These are phyloP conservation scores for Chalciporus pseudorubinellus DNA, from an alignment of 768 basidiomycete species.

Conservation along the genomic window DNA sequence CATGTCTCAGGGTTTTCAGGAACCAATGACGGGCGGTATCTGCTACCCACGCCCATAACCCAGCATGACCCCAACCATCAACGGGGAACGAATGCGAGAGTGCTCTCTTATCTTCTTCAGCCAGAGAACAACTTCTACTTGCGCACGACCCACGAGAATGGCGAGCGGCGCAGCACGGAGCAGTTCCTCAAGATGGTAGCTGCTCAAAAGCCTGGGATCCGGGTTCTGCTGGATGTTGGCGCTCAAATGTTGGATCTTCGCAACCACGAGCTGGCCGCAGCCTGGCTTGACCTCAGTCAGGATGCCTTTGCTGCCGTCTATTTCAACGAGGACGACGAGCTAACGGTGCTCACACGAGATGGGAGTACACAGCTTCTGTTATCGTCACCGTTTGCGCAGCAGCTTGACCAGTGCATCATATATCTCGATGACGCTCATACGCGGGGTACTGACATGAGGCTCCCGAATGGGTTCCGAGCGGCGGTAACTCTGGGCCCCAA, in stretches of 20 bases:
- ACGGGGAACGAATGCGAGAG: slow-evolving; percentile 44
- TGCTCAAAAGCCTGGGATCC: slow-evolving; percentile 34
- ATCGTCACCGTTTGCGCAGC: too few species aligned
- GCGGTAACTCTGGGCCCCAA: slow-evolving; percentile 53
- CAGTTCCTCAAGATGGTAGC: slow-evolving; percentile 31
- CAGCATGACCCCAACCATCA: slow-evolving; percentile 36
- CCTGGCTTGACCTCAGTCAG: slow-evolving; percentile 13
- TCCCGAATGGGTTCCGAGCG: slow-evolving; percentile 40
- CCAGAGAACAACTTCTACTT: slow-evolving; percentile 37
- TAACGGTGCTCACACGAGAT: slow-evolving; percentile 34
- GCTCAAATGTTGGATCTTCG: slow-evolving; percentile 50
- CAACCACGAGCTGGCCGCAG: slow-evolving; percentile 36
- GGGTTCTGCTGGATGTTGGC: slow-evolving; percentile 50
- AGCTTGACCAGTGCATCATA: slow-evolving; percentile 41
- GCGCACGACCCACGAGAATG: slow-evolving; percentile 8
- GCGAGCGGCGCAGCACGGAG: slow-evolving; percentile 26
- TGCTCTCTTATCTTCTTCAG: slow-evolving; percentile 7
- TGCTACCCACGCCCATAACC: slow-evolving; percentile 12
- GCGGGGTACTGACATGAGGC: slow-evolving; percentile 48
- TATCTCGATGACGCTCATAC: slow-evolving; percentile 52
- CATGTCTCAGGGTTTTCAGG: slow-evolving; percentile 40
- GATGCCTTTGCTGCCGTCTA: slow-evolving; percentile 41
- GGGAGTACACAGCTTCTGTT: slow-evolving; percentile 33
- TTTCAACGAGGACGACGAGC: too few species aligned
- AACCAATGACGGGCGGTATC: slow-evolving; percentile 45